phyloP scores from a whole-genome alignment of 2,329 filamentous ascomycete genomes.

The Aspergillus sp. region DNA sequence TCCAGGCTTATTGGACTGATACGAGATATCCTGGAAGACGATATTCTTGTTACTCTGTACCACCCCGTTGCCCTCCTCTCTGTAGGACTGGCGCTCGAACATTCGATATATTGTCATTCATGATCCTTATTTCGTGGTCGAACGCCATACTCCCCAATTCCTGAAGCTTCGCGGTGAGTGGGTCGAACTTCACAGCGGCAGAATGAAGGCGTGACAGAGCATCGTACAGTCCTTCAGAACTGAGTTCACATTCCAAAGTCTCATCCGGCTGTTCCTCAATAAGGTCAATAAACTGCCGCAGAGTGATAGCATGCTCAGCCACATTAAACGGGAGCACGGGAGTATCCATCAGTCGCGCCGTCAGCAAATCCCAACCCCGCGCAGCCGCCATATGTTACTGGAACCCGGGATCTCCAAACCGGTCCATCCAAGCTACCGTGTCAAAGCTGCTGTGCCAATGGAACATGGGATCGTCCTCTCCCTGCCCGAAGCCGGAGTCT shows the following conservation, averaged over 20 bases:
- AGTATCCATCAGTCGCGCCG: constrained; percentile 50
- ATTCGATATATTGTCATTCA: not conserved
- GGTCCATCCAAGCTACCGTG: constrained; percentile 67
- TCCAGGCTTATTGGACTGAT: too few relatives aligned
- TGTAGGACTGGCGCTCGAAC: not conserved
- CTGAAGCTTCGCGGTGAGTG: not conserved
- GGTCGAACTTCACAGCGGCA: not conserved
- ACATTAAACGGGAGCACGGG: constrained; percentile 54
- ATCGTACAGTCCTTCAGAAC: not conserved
- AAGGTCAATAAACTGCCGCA: not conserved
- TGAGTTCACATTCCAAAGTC: not conserved
- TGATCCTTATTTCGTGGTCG: not conserved
- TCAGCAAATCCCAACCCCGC: constrained; percentile 53
- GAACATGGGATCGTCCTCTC: constrained; percentile 41
- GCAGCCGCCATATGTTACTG: constrained; percentile 53
- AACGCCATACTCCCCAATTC: not conserved
- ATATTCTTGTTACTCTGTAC: too few relatives aligned
- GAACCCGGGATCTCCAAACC: constrained; percentile 56
- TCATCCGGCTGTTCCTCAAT: not conserved
- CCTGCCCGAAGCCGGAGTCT: constrained; percentile 49
- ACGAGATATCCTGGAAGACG: too few relatives aligned
- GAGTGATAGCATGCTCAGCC: constrained; percentile 11
- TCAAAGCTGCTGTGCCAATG: constrained; percentile 73
- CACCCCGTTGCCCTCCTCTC: not conserved
- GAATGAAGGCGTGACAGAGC: not conserved